These are phyloP conservation scores for Hansfordia pulvinata DNA, from an alignment of 2,329 filamentous ascomycete species.

Conservation along the genomic window DNA sequence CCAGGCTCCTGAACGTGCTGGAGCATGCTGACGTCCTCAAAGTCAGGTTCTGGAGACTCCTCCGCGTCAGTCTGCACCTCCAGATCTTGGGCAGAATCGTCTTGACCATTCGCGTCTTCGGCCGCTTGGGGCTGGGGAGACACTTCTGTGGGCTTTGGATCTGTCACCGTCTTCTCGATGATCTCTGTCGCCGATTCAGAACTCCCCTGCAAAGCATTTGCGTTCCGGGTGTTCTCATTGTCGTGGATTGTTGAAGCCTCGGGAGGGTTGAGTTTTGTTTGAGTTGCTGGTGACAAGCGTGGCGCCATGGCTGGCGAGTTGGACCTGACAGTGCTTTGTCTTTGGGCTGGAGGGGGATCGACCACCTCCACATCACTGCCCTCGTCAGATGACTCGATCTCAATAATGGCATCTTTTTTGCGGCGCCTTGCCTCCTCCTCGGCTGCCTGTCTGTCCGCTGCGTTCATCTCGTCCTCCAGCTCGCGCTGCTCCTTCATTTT, in stretches of 20 bases:
- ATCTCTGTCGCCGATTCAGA: slow-evolving; percentile 3
- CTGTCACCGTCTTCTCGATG: slow-evolving; percentile 3
- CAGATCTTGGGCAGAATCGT: slow-evolving; percentile 19
- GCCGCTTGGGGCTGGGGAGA: slow-evolving; percentile 18
- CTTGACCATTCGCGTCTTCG: slow-evolving; percentile 9
- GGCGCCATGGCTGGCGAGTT: slow-evolving; percentile 3
- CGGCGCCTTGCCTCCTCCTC: slow-evolving; percentile 36
- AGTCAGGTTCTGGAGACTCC: slow-evolving; percentile 6
- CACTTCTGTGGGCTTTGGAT: background rate
- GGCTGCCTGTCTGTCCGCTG: slow-evolving; percentile 44
- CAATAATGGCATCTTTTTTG: slow-evolving; percentile 37
- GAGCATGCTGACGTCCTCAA: slow-evolving; percentile 15
- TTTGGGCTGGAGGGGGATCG: slow-evolving; percentile 26
- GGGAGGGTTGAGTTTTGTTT: slow-evolving; percentile 9
- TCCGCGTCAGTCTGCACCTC: slow-evolving; percentile 9
- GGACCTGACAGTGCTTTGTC: slow-evolving; percentile 6
- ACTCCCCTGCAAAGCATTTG: slow-evolving; percentile 7
- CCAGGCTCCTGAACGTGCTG: too few relatives aligned
- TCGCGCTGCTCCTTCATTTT: slow-evolving; percentile 44
- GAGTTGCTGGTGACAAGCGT: slow-evolving; percentile 9
- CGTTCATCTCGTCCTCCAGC: slow-evolving; percentile 46
- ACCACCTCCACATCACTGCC: slow-evolving; percentile 45
- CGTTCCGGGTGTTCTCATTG: slow-evolving; percentile 5
- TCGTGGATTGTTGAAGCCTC: background rate
- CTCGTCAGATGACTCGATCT: slow-evolving; percentile 48